Percentiles rank a stretch among this genome's conserved stretches.
Evolutionary conservation across 768 basidiomycete genomes (phyloP).

Genomic region (Termitomyces sp.): DNA sequence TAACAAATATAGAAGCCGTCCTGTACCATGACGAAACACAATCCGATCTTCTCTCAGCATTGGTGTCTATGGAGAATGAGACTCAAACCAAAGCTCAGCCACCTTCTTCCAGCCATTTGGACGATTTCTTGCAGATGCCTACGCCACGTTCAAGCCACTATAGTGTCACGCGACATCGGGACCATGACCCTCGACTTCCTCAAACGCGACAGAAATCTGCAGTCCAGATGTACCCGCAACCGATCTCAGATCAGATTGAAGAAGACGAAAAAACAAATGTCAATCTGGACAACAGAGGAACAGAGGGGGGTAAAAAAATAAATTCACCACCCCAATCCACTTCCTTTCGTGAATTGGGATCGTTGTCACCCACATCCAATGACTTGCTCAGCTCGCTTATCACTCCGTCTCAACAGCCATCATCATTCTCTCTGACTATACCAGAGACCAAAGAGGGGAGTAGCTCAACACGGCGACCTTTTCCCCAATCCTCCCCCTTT

Average conservation of each 20-base stretch:
- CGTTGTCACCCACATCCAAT: constrained; percentile 59
- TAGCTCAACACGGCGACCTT: neutral
- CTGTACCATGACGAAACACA: constrained; percentile 5
- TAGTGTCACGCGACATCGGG: neutral
- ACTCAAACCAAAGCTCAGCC: neutral
- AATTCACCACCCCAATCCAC: constrained; percentile 12
- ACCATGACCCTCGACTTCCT: neutral
- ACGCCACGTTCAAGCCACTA: neutral
- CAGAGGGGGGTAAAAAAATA: neutral
- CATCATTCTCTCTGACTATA: neutral
- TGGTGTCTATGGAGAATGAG: constrained; percentile 1
- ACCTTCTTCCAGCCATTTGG: neutral
- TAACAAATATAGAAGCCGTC: neutral
- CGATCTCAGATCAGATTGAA: neutral
- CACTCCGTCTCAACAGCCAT: constrained; percentile 15
- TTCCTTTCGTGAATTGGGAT: constrained; percentile 41
- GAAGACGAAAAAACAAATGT: neutral
- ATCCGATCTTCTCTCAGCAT: neutral
- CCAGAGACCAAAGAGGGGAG: neutral
- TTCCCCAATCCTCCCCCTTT: constrained; percentile 13
- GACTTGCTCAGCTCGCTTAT: constrained; percentile 36
- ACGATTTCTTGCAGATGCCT: neutral
- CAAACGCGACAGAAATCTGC: neutral
- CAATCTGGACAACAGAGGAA: neutral
- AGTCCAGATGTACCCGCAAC: neutral